These are phyloP conservation scores for Syzygium malaccense DNA, from an alignment of 441 rosid species.

Conservation along the genomic window DNA sequence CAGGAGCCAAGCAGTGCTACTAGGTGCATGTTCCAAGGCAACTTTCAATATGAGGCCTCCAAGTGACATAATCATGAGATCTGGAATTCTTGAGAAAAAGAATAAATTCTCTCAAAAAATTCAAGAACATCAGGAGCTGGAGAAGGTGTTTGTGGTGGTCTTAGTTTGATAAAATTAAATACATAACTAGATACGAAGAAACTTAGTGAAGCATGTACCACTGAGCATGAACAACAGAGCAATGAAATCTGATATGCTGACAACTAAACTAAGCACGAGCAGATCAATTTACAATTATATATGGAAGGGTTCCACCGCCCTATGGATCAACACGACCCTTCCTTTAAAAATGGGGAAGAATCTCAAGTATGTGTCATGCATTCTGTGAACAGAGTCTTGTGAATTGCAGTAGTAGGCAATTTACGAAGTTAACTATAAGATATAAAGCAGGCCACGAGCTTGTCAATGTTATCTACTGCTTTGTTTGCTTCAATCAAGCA, in stretches of 20 bases:
- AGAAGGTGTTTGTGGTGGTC: neutral
- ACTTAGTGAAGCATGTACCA: neutral
- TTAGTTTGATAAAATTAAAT: neutral
- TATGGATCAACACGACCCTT: neutral
- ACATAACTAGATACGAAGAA: neutral
- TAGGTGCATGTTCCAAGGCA: neutral
- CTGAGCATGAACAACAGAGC: neutral
- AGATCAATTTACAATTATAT: neutral
- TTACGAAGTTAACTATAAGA: neutral
- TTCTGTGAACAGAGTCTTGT: neutral
- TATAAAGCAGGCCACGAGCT: neutral
- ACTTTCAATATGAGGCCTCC: neutral
- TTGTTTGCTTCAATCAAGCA: neutral
- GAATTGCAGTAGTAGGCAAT: neutral
- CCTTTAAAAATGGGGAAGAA: neutral
- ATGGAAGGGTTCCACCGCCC: neutral
- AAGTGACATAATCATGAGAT: neutral
- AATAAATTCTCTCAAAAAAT: neutral
- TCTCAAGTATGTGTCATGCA: neutral
- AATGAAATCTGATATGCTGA: neutral
- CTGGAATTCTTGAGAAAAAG: neutral
- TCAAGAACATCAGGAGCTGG: neutral
- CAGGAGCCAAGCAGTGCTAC: neutral
- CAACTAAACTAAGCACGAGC: neutral
- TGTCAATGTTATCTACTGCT: neutral